phyloP scores from a whole-genome alignment of 1,284 basidiomycete species.

The Ceratobasidium sp. region DNA sequence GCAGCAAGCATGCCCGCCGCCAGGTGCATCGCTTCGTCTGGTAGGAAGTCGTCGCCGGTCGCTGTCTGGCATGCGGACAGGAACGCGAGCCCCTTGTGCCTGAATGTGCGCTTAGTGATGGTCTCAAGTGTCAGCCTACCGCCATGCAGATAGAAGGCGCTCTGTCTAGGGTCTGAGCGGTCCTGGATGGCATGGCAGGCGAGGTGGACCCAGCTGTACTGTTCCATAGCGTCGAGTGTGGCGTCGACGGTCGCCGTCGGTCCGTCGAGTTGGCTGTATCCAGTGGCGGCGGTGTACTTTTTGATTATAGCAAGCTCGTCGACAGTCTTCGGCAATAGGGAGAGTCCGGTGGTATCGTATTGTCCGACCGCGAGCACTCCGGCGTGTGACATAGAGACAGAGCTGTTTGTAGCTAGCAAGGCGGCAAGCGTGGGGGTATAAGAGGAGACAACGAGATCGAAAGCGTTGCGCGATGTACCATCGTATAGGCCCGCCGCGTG shows the following conservation, averaged over 20 bases:
- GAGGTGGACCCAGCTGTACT: neutral
- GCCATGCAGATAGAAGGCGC: too few species aligned
- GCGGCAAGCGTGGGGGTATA: slow-evolving; percentile 7
- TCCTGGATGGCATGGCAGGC: slow-evolving; percentile 14
- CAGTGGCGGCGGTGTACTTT: too few species aligned
- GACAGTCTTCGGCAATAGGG: neutral
- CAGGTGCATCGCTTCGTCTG: slow-evolving; percentile 10
- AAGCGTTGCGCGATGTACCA: neutral
- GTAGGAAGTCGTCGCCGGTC: neutral
- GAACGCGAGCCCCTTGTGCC: too few species aligned
- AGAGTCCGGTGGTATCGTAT: neutral
- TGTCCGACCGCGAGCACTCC: slow-evolving; percentile 11
- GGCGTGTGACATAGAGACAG: too few species aligned
- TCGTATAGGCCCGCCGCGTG: slow-evolving; percentile 14
- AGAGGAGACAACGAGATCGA: slow-evolving; percentile 1
- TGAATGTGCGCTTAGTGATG: too few species aligned
- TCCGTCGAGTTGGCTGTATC: neutral
- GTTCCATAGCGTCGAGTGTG: neutral
- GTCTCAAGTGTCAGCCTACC: too few species aligned
- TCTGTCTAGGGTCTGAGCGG: too few species aligned
- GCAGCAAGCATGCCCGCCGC: slow-evolving; percentile 1
- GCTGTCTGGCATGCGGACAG: slow-evolving; percentile 17
- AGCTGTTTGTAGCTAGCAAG: neutral
- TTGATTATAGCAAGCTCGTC: neutral
- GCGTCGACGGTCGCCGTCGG: neutral